Base-by-base conservation (phyloP, 225 moss, liverwort and hornwort species). In the Pleurozium schreberi region DNA sequence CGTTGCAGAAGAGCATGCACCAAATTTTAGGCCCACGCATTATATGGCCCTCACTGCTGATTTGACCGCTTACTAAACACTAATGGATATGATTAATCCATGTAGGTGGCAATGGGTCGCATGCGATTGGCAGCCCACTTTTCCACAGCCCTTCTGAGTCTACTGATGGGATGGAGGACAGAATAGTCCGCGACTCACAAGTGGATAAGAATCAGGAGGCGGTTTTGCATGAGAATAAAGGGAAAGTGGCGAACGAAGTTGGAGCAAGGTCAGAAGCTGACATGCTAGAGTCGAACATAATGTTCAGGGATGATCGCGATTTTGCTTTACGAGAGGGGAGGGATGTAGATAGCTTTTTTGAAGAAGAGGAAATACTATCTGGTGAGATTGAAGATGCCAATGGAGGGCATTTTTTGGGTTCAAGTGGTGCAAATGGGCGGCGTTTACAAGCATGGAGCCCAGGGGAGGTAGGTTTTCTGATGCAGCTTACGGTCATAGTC, bases 391-490 rank as follows among this genome's bases (percentile, higher is more conserved):
- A 94, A 58, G 89, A 85, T 71, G 86, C 85, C 66, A 91, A 91
- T 85, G 91, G 84, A 87, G 89, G 87, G 28, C 75, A 87, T 83
- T 84, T 76, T 78, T 80, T 92, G 91, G 91, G 91, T 87, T 90
- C 87, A 45, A 91, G 91, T 92, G 92, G 93, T 73, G 90, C 91
- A 79, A 94, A 93, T 83, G 93, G 87, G 60, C 88, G 92, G 80
- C 92, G 92, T 62, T 90, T 90, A 59, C 94, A 94, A 87, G 83
- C 90, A 42, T 93, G 93, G 93, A 94, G 94, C 87, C 92, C 94
- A 11, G 94, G 94, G 50, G 94, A 93, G 94, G 94, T 94, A 85
- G 38, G 67, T 85, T 52, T 49, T n/a, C 81, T 70, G 64, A 88
- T 73, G 80, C 55, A 50, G 82, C 47, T 70, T 50, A 50, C 30